Evolutionary conservation across 805 yeast genomes (phyloP).

Genomic region (Lipomyces oligophaga): DNA sequence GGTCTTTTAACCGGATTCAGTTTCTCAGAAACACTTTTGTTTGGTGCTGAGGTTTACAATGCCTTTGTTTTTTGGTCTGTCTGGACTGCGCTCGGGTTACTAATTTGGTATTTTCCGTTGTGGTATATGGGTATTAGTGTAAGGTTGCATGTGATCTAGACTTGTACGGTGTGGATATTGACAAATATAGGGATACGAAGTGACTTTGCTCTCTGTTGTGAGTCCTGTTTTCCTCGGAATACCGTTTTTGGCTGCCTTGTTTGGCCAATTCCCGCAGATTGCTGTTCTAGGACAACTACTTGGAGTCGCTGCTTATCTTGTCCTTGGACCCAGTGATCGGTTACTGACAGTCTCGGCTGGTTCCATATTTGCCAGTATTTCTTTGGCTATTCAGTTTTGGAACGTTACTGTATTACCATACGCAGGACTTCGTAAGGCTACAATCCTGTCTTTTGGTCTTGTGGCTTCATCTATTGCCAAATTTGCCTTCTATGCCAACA

Average conservation of each 20-base stretch:
- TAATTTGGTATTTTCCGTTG: slow-evolving; percentile 93
- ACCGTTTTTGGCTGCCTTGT: slow-evolving; percentile 43
- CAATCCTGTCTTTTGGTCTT: slow-evolving; percentile 68
- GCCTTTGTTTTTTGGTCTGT: slow-evolving; percentile 77
- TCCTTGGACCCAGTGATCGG: slow-evolving; percentile 65
- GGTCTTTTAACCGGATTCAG: slow-evolving; percentile 24
- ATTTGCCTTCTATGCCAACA: slow-evolving; percentile 73
- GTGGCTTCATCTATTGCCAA: slow-evolving; percentile 70
- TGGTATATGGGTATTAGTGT: slow-evolving; percentile 88
- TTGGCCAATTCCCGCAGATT: slow-evolving; percentile 48
- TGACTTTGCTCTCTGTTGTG: slow-evolving; percentile 53
- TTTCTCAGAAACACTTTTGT: slow-evolving; percentile 31
- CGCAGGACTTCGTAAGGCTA: slow-evolving; percentile 43
- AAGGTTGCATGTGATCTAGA: neutral
- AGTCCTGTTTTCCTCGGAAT: slow-evolving; percentile 57
- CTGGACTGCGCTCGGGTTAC: slow-evolving; percentile 71
- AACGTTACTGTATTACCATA: slow-evolving; percentile 37
- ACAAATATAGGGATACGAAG: slow-evolving; percentile 74
- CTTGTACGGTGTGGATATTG: neutral
- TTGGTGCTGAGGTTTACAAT: slow-evolving; percentile 46
- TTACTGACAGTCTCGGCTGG: slow-evolving; percentile 66
- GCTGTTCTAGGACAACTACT: slow-evolving; percentile 53
- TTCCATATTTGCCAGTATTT: slow-evolving; percentile 55
- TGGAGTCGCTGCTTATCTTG: slow-evolving; percentile 73
- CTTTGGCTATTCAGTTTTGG: slow-evolving; percentile 43